Base-by-base conservation (phyloP, 352 stramenopile species). In the Phytophthora megakarya region DNA sequence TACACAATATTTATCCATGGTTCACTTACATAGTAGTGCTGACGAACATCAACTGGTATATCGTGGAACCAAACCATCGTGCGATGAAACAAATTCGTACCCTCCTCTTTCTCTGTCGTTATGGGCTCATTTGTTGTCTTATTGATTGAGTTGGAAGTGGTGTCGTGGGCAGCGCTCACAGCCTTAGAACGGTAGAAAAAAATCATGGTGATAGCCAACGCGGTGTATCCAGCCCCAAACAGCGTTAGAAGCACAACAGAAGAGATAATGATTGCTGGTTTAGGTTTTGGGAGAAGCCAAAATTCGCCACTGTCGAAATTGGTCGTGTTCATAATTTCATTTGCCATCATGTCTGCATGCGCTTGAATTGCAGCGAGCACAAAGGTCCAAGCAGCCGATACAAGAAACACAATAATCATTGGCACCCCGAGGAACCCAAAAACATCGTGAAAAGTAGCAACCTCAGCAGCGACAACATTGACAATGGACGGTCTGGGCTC, bases 281-380 rank as follows among this genome's bases (percentile, higher is more conserved):
- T 53, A 9, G 65, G 51, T n/a, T 72, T 53, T 1, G 70, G 60
- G 0, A 86, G 53, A 10, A 77, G 37, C 74, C 77, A 86, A 28
- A 86, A 83, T 33, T 80, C 68, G 12, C 76, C 71, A 19, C 67
- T 70, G 42, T 83, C 74, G 8, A 86, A 73, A 0, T 70, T 10
- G n/a, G 50, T 42, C 9, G 74, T 83, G 5, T 67, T 62, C 72
- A 80, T 80, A 6, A 83, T 30, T 0, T 21, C 21, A 21, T 86
- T 84, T 2, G 74, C 70, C 7, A 73, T 54, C 18, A 55, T n/a
- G 3, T 64, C 63, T 6, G 77, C 65, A 21, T 64, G 50, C 1
- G 72, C 60, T 60, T 86, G 75, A 33, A 77, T 72, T 2, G 63
- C 55, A 0, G 70, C 77, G 0, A 82, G 56, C 25, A 62, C 49